phyloP scores from a whole-genome alignment of 2,329 filamentous ascomycete species.

The Xylariaceae sp. region DNA sequence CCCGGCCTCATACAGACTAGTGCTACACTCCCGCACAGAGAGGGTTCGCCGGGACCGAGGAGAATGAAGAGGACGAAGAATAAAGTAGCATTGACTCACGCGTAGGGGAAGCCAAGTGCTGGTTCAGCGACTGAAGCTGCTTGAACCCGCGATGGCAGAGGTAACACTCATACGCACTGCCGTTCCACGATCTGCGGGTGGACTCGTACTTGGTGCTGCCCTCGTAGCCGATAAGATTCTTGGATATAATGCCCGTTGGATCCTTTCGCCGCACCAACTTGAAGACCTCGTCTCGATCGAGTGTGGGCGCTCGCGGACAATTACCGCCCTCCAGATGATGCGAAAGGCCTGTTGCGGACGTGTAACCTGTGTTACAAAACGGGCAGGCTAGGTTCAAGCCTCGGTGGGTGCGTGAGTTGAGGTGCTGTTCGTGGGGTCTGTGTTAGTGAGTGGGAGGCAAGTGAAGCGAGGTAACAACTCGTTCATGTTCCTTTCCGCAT shows the following conservation, averaged over 20 bases:
- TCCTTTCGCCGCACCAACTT: slow-evolving; percentile 41
- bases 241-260: slow-evolving; percentile 43
- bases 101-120: slow-evolving; percentile 49
- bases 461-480: neutral
- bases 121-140: slow-evolving; percentile 32
- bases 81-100: slow-evolving; percentile 33
- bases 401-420: slow-evolving; percentile 47
- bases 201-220: slow-evolving; percentile 9
- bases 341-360: slow-evolving; percentile 48
- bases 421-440: slow-evolving; percentile 38
- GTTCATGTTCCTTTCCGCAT: too few species aligned
- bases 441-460: too few species aligned
- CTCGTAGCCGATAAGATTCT: slow-evolving; percentile 36
- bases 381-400: slow-evolving; percentile 44
- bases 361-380: slow-evolving; percentile 45
- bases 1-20: too few species aligned
- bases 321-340: slow-evolving; percentile 54
- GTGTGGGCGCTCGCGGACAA: slow-evolving; percentile 40
- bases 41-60: too few species aligned
- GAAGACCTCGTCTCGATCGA: slow-evolving; percentile 41
- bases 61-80: neutral
- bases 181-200: slow-evolving; percentile 9
- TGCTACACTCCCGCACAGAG: too few species aligned
- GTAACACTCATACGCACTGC: slow-evolving; percentile 12
- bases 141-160: slow-evolving; percentile 10